Percentiles rank a stretch among this genome's conserved stretches.
phyloP scores from a whole-genome alignment of 208 protist genomes.

The Trypanosoma brucei region DNA sequence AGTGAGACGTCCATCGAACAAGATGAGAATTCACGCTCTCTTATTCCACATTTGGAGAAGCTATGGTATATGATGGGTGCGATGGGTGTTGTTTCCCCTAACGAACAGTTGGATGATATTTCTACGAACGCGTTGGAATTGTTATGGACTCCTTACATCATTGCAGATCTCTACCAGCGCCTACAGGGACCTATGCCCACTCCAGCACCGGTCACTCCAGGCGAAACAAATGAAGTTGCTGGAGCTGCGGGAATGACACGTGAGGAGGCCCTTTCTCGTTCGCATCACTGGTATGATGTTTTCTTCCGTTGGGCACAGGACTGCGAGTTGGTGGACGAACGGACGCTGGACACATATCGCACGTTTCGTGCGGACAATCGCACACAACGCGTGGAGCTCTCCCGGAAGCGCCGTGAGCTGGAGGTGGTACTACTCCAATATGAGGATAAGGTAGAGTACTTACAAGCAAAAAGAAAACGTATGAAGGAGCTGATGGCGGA shows the following conservation, averaged over 20 bases:
- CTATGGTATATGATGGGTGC: slow-evolving; percentile 58
- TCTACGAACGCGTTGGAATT: slow-evolving; percentile 78
- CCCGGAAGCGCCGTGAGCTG: slow-evolving; percentile 42
- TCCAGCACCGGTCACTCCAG: neutral
- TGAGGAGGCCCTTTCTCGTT: slow-evolving; percentile 59
- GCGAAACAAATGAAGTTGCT: neutral
- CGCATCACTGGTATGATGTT: slow-evolving; percentile 60
- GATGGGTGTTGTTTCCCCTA: slow-evolving; percentile 66
- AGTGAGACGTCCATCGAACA: slow-evolving; percentile 13
- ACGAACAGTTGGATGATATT: slow-evolving; percentile 81
- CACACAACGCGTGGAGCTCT: slow-evolving; percentile 75
- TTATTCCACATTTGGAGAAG: slow-evolving; percentile 59
- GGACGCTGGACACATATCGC: slow-evolving; percentile 62
- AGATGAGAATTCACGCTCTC: slow-evolving; percentile 21
- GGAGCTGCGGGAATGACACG: slow-evolving; percentile 29
- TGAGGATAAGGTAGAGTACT: slow-evolving; percentile 64
- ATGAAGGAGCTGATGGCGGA: slow-evolving; percentile 71
- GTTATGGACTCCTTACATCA: slow-evolving; percentile 77
- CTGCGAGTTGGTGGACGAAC: slow-evolving; percentile 52
- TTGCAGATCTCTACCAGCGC: slow-evolving; percentile 82
- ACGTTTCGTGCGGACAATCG: slow-evolving; percentile 58
- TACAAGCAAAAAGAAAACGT: slow-evolving; percentile 56
- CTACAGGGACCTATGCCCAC: slow-evolving; percentile 37
- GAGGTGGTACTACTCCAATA: slow-evolving; percentile 31
- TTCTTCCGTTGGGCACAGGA: slow-evolving; percentile 82